A percentile compares a stretch with the other conserved stretches of the same genome.
Evolutionary conservation across 2,329 filamentous ascomycete species (phyloP).

Genomic region (Verticillium klebahnii): DNA sequence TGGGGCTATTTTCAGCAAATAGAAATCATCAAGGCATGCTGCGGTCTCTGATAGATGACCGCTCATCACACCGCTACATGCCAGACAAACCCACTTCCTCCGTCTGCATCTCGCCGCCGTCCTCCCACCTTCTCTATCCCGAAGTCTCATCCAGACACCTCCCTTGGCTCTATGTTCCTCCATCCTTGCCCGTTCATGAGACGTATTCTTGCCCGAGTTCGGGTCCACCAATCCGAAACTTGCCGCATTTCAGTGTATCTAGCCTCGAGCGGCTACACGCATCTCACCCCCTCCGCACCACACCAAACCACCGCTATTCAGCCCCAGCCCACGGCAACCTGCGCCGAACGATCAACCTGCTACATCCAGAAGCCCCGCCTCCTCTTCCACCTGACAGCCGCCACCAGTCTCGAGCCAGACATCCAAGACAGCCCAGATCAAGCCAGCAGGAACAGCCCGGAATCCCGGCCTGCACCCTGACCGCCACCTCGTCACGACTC

Average conservation of each 20-base stretch:
- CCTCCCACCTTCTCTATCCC: too few relatives aligned
- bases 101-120: too few relatives aligned
- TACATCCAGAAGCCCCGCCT: background rate
- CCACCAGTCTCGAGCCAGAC: background rate
- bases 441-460: background rate
- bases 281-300: background rate
- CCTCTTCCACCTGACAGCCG: background rate
- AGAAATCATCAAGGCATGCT: too few relatives aligned
- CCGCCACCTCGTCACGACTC: background rate
- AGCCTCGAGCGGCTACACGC: background rate
- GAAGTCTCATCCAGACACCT: background rate
- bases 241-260: background rate
- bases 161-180: background rate
- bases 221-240: background rate
- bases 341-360: background rate
- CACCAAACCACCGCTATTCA: background rate
- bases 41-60: too few relatives aligned
- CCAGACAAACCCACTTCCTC: too few relatives aligned
- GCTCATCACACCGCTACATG: too few relatives aligned
- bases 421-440: background rate
- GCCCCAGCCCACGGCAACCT: background rate
- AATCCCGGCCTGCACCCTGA: background rate
- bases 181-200: background rate
- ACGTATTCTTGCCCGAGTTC: background rate
- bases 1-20: too few relatives aligned